Evolutionary conservation across 2,329 filamentous ascomycete species (phyloP).

Genomic region (Pseudocercospora fuligena): DNA sequence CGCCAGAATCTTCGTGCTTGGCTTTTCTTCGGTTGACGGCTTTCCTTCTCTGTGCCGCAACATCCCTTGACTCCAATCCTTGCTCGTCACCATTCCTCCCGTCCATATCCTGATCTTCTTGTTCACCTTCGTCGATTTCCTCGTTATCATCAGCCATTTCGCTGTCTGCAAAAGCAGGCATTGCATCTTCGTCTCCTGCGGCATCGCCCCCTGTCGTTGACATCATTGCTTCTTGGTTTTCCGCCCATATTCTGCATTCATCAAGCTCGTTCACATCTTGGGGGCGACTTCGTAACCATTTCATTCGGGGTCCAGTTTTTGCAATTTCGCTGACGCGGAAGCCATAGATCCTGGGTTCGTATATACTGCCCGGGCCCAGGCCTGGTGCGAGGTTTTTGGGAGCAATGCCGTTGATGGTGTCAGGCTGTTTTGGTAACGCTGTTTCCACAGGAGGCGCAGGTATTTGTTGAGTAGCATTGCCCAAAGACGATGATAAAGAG

Average conservation of each 20-base stretch:
- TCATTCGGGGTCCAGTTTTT: constrained; percentile 90
- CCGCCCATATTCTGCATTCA: constrained; percentile 60
- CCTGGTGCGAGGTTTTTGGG: constrained; percentile 87
- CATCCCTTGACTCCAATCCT: constrained; percentile 18
- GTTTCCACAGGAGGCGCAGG: constrained; percentile 21
- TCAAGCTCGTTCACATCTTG: constrained; percentile 80
- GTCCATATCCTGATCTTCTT: constrained; percentile 40
- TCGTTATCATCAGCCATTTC: constrained; percentile 40
- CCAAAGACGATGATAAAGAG: constrained; percentile 36
- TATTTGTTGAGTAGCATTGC: constrained; percentile 38
- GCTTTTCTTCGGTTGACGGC: constrained; percentile 15
- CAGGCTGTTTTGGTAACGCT: constrained; percentile 52
- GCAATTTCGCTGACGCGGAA: constrained; percentile 93
- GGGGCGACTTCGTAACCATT: constrained; percentile 89
- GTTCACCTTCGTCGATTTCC: constrained; percentile 35
- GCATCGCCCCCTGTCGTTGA: constrained; percentile 12
- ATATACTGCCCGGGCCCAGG: constrained; percentile 80
- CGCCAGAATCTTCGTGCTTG: constrained; percentile 17
- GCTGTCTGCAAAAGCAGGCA: constrained; percentile 33
- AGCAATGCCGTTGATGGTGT: constrained; percentile 80
- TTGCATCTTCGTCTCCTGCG: constrained; percentile 14
- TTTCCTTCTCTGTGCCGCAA: constrained; percentile 27
- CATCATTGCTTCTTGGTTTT: constrained; percentile 31
- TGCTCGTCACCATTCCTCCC: constrained; percentile 20
- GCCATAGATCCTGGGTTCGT: constrained; percentile 94